phyloP scores from a whole-genome alignment of 2,329 filamentous ascomycete genomes.

The Trichothecium roseum region DNA sequence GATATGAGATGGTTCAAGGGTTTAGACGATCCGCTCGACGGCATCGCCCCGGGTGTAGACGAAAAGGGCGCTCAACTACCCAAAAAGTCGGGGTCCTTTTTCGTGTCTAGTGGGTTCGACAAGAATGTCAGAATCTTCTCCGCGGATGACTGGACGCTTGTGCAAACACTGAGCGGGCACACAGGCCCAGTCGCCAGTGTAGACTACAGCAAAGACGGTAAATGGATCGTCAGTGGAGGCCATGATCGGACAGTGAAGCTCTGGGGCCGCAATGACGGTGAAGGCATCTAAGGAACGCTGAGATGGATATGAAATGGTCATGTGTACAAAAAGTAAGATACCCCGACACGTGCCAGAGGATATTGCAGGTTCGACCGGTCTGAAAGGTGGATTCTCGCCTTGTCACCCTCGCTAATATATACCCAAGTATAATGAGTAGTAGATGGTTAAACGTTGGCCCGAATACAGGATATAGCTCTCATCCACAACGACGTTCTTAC shows the following conservation, averaged over 20 bases:
- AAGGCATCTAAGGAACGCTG: constrained; percentile 29
- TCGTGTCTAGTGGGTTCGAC: constrained; percentile 86
- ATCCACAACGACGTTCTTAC: no score
- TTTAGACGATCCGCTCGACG: constrained; percentile 59
- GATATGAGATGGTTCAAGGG: constrained; percentile 94
- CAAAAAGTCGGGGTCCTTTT: constrained; percentile 83
- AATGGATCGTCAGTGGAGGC: constrained; percentile 89
- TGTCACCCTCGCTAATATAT: no score
- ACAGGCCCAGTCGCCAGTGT: constrained; percentile 85
- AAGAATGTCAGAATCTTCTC: constrained; percentile 93
- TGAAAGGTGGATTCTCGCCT: no score
- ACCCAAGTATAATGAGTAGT: no score
- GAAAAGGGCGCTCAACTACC: constrained; percentile 59
- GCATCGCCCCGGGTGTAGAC: constrained; percentile 47
- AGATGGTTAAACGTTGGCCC: no score
- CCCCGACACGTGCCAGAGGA: constrained; percentile 7
- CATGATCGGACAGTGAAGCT: constrained; percentile 94
- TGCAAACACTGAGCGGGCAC: constrained; percentile 82
- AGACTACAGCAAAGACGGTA: constrained; percentile 76
- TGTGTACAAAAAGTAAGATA: constrained; percentile 10
- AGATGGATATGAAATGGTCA: not conserved
- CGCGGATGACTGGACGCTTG: constrained; percentile 87
- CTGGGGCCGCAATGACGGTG: constrained; percentile 77
- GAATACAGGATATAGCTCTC: no score
- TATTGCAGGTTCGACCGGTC: no score